Percentiles rank a stretch among this genome's conserved stretches.
Conservation (phyloP, 73 alveolate species). For the Durusdinium trenchii region DNA sequence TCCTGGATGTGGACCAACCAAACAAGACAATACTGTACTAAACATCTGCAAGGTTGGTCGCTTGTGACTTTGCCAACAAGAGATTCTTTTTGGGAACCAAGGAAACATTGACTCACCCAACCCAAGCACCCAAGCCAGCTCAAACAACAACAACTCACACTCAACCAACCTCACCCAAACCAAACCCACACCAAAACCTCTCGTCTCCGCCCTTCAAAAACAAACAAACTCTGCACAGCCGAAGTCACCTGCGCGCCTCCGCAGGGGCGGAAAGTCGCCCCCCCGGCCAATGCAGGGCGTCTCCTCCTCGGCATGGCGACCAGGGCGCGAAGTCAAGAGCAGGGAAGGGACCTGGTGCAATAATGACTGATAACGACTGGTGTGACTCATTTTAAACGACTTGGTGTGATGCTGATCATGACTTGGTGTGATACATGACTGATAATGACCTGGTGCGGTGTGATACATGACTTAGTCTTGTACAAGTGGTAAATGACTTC, state of each 20-base stretch:
- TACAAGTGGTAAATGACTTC: neutral
- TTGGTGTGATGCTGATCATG: too few relatives aligned
- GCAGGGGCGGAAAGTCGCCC: slow-evolving; percentile 25
- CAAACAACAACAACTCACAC: too few relatives aligned
- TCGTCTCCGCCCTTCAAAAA: neutral
- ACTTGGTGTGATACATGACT: neutral
- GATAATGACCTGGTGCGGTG: neutral
- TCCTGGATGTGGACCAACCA: too few relatives aligned
- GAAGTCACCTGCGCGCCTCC: slow-evolving; percentile 3
- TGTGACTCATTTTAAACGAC: neutral
- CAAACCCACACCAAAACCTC: neutral
- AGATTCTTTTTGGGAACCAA: too few relatives aligned
- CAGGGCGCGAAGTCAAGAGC: neutral
- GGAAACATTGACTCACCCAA: too few relatives aligned
- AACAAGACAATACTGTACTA: too few relatives aligned
- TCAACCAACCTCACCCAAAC: too few relatives aligned
- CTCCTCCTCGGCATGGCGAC: neutral
- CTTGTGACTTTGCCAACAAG: too few relatives aligned
- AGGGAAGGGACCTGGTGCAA: neutral
- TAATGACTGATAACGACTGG: neutral
- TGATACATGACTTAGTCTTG: neutral
- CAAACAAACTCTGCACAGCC: neutral
- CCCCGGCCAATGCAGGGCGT: slow-evolving; percentile 44
- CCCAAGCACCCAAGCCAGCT: too few relatives aligned
- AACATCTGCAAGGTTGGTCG: too few relatives aligned